Evolutionary conservation across 148 eudicot genomes (phyloP).

Genomic region (Gaultheria prostrata): DNA sequence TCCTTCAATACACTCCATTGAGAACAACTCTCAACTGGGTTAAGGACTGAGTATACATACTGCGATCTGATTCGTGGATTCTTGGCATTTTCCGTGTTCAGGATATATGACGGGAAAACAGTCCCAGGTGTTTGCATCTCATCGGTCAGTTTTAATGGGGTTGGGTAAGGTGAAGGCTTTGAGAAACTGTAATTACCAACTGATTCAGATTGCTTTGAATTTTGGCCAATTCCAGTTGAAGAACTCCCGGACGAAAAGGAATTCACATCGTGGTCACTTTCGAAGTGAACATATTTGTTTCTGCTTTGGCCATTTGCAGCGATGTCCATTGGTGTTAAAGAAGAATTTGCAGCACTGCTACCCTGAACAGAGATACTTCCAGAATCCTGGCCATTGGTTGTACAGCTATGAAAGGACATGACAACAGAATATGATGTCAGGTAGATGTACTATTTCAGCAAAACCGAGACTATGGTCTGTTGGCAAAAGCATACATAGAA

Average conservation of each 20-base stretch:
- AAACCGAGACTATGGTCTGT: not conserved
- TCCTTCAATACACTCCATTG: slow-evolving; percentile 33
- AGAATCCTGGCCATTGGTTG: slow-evolving; percentile 22
- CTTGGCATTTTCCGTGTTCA: slow-evolving; percentile 34
- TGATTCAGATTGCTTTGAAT: slow-evolving; percentile 30
- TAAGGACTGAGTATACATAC: slow-evolving; percentile 57
- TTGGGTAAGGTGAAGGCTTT: slow-evolving; percentile 73
- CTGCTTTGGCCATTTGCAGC: slow-evolving; percentile 29
- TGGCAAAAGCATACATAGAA: not conserved
- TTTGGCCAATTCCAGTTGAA: slow-evolving; percentile 49
- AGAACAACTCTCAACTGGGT: slow-evolving; percentile 44
- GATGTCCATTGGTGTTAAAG: slow-evolving; percentile 17
- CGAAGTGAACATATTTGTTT: slow-evolving; percentile 42
- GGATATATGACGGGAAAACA: slow-evolving; percentile 56
- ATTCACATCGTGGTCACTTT: slow-evolving; percentile 28
- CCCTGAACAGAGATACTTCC: slow-evolving; percentile 17
- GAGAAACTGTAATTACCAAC: slow-evolving; percentile 29
- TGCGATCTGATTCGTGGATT: slow-evolving; percentile 73
- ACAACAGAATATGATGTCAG: slow-evolving; percentile 3
- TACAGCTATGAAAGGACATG: slow-evolving; percentile 22
- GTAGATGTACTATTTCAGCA: not conserved
- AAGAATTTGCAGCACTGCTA: slow-evolving; percentile 19
- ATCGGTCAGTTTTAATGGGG: slow-evolving; percentile 64
- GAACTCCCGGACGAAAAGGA: slow-evolving; percentile 31
- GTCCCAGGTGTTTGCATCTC: slow-evolving; percentile 99